Evolutionary conservation across 192 early-diverging fungal genomes (phyloP).

Genomic region (Rhizoclosmatium sp.): DNA sequence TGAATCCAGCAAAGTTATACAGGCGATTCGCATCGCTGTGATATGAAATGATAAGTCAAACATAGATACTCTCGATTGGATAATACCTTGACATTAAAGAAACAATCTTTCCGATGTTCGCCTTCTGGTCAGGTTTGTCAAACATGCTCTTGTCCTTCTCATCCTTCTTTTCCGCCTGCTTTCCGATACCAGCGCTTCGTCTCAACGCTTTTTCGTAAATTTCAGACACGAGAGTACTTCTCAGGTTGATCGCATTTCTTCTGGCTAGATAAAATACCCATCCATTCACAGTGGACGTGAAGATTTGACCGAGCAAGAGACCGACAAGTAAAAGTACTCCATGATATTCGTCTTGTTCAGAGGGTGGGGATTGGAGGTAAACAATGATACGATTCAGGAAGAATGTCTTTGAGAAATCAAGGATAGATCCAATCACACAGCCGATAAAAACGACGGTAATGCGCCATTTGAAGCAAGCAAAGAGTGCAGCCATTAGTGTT

Average conservation of each 20-base stretch:
- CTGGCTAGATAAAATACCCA: conserved; percentile 30
- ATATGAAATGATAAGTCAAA: neutral
- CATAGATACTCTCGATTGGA: too few relatives aligned
- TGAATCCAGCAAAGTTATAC: conserved; percentile 41
- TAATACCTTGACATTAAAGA: conserved; percentile 63
- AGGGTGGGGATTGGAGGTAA: conserved; percentile 22
- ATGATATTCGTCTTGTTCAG: neutral
- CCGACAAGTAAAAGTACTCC: conserved; percentile 27
- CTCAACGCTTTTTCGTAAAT: conserved; percentile 52
- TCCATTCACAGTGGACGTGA: conserved; percentile 28
- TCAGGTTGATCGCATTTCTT: conserved; percentile 28
- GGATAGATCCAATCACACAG: conserved; percentile 28
- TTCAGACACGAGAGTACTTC: conserved; percentile 39
- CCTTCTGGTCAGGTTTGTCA: conserved; percentile 48
- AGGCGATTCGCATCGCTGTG: conserved; percentile 50
- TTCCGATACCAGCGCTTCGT: conserved; percentile 33
- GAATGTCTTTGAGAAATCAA: conserved; percentile 29
- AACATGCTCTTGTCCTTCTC: conserved; percentile 17
- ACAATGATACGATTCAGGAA: conserved; percentile 36
- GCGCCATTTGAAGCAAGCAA: conserved; percentile 34
- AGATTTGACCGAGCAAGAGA: conserved; percentile 15
- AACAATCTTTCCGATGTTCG: conserved; percentile 71
- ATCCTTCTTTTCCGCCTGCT: neutral
- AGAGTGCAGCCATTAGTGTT: conserved; percentile 4
- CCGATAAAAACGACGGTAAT: conserved; percentile 27